phyloP scores from a whole-genome alignment of 305 asterid genomes.

The Fraxinus nigra region DNA sequence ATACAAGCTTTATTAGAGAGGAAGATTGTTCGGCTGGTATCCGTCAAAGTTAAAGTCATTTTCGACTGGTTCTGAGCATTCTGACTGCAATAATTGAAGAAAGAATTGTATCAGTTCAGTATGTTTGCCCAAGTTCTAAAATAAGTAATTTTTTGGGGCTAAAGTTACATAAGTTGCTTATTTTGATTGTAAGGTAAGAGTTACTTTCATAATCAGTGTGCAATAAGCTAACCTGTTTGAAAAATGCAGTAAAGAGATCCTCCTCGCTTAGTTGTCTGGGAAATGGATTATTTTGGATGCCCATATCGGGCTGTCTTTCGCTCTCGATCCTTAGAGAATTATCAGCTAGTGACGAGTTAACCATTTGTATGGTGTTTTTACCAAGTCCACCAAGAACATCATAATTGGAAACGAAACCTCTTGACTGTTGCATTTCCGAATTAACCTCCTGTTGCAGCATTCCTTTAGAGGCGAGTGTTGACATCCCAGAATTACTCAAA shows the following conservation, averaged over 20 bases:
- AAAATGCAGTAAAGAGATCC: constrained; percentile 59
- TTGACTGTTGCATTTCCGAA: not conserved
- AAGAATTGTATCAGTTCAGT: not conserved
- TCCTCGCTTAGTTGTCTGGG: constrained; percentile 55
- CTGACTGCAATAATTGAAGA: constrained; percentile 39
- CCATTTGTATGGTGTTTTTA: not conserved
- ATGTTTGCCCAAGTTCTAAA: not conserved
- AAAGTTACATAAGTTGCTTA: not conserved
- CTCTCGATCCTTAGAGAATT: constrained; percentile 37
- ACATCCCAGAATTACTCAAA: constrained; percentile 33
- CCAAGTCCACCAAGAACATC: not conserved
- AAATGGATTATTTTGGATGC: constrained; percentile 26
- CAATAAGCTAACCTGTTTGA: constrained; percentile 50
- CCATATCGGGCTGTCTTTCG: constrained; percentile 40
- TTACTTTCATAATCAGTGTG: not conserved
- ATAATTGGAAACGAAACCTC: not conserved
- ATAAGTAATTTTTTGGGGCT: not conserved
- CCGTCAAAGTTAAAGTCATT: constrained; percentile 60
- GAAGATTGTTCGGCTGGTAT: constrained; percentile 55
- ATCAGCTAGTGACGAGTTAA: constrained; percentile 4
- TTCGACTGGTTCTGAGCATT: constrained; percentile 43
- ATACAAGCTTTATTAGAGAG: constrained; percentile 30
- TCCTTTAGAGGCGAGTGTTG: constrained; percentile 35
- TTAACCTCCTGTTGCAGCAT: not conserved
- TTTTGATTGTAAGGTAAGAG: not conserved